Conservation (phyloP, 139 green algal genomes). For the Pycnococcus provasolii region DNA sequence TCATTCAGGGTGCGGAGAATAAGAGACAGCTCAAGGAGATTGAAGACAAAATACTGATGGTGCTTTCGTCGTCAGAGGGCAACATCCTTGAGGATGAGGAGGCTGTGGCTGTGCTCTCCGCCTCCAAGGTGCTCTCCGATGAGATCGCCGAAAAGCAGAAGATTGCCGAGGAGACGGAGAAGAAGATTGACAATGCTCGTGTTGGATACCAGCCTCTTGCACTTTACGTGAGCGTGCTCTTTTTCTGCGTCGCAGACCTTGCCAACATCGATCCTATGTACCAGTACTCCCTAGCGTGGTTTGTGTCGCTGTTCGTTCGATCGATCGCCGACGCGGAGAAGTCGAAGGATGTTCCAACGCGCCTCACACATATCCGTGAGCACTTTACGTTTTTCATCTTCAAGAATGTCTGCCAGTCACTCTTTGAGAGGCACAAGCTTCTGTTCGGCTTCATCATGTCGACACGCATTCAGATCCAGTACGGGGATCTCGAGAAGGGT, state of each 20-base stretch:
- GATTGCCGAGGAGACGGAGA: constrained; percentile 64
- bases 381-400: constrained; percentile 57
- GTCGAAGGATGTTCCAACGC: constrained; percentile 32
- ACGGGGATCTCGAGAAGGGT: constrained; percentile 34
- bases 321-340: constrained; percentile 24
- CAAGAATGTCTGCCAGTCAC: constrained; percentile 40
- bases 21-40: constrained; percentile 55
- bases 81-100: constrained; percentile 59
- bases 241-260: constrained; percentile 57
- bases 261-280: constrained; percentile 63
- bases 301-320: constrained; percentile 44
- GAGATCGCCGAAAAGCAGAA: constrained; percentile 62
- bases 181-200: constrained; percentile 60
- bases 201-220: constrained; percentile 59
- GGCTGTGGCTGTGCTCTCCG: constrained; percentile 44
- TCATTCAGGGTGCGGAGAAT: constrained; percentile 44
- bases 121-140: constrained; percentile 39
- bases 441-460: constrained; percentile 57
- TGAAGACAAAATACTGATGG: constrained; percentile 42
- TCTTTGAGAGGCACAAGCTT: constrained; percentile 77
- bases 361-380: constrained; percentile 52
- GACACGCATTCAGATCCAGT: constrained; percentile 43
- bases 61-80: constrained; percentile 34
- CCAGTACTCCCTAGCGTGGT: constrained; percentile 56
- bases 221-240: constrained; percentile 49